phyloP scores from a whole-genome alignment of 306 rosid species.

The Prosopis cineraria region DNA sequence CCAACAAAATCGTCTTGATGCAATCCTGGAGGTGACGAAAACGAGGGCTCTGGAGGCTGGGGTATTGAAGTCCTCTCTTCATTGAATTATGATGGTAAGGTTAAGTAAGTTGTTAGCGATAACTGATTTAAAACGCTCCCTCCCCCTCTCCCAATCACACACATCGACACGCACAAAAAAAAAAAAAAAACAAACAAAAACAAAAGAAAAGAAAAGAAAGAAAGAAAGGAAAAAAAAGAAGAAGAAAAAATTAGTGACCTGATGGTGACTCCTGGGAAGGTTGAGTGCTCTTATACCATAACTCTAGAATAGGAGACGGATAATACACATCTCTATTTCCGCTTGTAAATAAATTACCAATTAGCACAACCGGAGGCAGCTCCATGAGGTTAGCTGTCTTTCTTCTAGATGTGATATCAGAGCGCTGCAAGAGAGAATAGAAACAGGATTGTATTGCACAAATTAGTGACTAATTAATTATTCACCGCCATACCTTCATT shows the following conservation, averaged over 20 bases:
- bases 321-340: slow-evolving; percentile 61
- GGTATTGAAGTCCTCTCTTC: slow-evolving; percentile 56
- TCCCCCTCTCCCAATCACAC: not conserved
- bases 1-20: slow-evolving; percentile 44
- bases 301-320: slow-evolving; percentile 66
- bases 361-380: slow-evolving; percentile 66
- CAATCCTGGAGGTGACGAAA: slow-evolving; percentile 48
- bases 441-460: not conserved
- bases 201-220: too few relatives aligned
- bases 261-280: slow-evolving; percentile 58
- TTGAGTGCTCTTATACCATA: slow-evolving; percentile 66
- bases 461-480: slow-evolving; percentile 12
- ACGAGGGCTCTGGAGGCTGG: slow-evolving; percentile 62
- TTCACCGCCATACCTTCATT: not conserved
- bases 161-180: not conserved
- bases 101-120: not conserved
- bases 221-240: too few relatives aligned
- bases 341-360: slow-evolving; percentile 48
- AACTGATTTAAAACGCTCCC: not conserved
- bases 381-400: slow-evolving; percentile 74
- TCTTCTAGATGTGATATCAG: slow-evolving; percentile 40
- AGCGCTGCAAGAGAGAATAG: slow-evolving; percentile 45
- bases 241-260: too few relatives aligned
- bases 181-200: not conserved
- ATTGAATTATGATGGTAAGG: slow-evolving; percentile 28